These are phyloP conservation scores for Fusarium sacchari DNA, from an alignment of 2,329 filamentous ascomycete genomes.

Conservation along the genomic window DNA sequence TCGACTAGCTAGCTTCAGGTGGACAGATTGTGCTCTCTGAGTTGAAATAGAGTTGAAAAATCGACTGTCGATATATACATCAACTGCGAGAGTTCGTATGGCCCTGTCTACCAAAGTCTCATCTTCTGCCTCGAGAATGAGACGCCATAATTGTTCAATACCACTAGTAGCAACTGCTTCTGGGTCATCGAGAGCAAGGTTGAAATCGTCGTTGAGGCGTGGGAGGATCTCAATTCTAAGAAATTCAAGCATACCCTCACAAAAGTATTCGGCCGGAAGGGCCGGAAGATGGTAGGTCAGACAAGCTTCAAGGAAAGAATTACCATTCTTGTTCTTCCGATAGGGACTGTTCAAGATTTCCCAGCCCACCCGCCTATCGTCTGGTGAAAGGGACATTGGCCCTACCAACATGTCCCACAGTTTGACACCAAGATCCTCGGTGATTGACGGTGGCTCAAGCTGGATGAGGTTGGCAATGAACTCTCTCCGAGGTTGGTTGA, in stretches of 20 bases:
- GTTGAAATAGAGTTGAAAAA: constrained; percentile 62
- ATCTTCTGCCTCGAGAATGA: constrained; percentile 76
- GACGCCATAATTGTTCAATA: constrained; percentile 82
- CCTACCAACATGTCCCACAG: constrained; percentile 83
- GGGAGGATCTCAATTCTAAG: constrained; percentile 62
- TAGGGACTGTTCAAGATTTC: constrained; percentile 64
- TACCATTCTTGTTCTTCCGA: constrained; percentile 56
- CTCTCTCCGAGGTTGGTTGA: constrained; percentile 65
- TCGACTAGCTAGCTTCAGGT: constrained; percentile 76
- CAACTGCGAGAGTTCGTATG: constrained; percentile 74
- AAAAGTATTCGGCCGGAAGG: constrained; percentile 68
- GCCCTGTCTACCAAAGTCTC: constrained; percentile 73
- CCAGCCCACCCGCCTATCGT: constrained; percentile 76
- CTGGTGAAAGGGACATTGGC: constrained; percentile 64
- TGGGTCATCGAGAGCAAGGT: constrained; percentile 62
- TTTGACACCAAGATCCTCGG: constrained; percentile 66
- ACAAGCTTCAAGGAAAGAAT: constrained; percentile 66
- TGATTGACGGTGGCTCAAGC: constrained; percentile 70
- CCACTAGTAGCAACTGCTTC: constrained; percentile 62
- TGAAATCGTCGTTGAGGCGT: constrained; percentile 56
- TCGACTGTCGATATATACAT: constrained; percentile 73
- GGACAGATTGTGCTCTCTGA: constrained; percentile 64
- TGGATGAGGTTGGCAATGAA: constrained; percentile 68
- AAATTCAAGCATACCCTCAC: constrained; percentile 70
- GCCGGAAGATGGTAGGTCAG: constrained; percentile 66